Evolutionary conservation across 139 green algal species (phyloP), one percentile per base, ranked within the genome.

Genomic region (Haematococcus sp.): DNA sequence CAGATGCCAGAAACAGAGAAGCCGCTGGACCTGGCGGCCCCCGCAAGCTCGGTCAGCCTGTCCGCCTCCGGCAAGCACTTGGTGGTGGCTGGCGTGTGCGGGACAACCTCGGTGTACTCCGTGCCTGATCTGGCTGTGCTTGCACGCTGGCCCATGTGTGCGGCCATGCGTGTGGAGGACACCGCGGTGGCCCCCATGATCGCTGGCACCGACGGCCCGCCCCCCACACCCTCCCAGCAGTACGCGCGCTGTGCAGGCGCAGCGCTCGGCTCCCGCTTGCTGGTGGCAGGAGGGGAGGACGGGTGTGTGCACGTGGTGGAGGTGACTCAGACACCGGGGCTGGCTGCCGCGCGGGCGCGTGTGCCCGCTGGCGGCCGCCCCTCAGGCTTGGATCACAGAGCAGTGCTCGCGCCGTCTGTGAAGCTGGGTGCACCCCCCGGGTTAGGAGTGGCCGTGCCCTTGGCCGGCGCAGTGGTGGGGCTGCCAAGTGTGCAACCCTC

Each of bases 271-370:
- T n/a, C 58, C 4, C 28, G 58, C n/a, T 11, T 65, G 23, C 23
- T 65, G 23, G 58, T 34, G 23, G 22, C 58, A 3, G 58, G 17
- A 30, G 58, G 58, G 3, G 23, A 28, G 28, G 58, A 65, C 11
- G 58, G 58, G 28, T 65, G 58, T 34, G 58, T 65, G 25, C 30
- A 30, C 25, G n/a, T 65, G n/a, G 58, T 65, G n/a, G 58, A 65
- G 25, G 58, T 22, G 25, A 65, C 11, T n/a, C 17, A 19, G n/a
- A 22, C 30, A 16, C 58, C 30, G 58, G 58, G 58, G 58, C 28
- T 65, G 7, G 40, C 40, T 19, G 40, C 40, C 7, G 40, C 40
- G 11, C 40, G 58, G 4, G n/a, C 58, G 23, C 25, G 58, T 65
- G 58, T 34, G 58, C 30, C n/a, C 23, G 3, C 58, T 33, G 40